Conservation (phyloP, 768 basidiomycete genomes). For the Lactarius indigo region DNA sequence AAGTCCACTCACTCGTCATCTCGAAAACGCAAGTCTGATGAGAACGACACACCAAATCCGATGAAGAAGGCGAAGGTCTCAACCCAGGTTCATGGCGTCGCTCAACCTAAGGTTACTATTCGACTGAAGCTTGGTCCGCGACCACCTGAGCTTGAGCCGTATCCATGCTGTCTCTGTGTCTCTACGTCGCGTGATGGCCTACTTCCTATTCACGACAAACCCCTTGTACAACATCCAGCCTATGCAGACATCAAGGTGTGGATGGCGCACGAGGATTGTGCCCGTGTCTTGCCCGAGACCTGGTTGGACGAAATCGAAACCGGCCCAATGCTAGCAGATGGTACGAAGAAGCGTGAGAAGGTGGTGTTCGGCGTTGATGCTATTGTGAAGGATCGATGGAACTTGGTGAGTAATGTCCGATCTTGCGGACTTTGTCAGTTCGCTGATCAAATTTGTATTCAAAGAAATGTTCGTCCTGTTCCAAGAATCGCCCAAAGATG, state of each 20-base stretch:
- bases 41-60: conserved; percentile 38
- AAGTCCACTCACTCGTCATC: conserved; percentile 24
- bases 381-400: conserved; percentile 92
- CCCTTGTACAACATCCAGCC: conserved; percentile 30
- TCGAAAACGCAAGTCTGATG: conserved; percentile 42
- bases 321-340: conserved; percentile 31
- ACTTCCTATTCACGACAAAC: conserved; percentile 66
- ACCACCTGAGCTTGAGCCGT: conserved; percentile 50
- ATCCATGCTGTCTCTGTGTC: conserved; percentile 69
- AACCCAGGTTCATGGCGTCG: conserved; percentile 22
- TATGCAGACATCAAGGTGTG: conserved; percentile 39
- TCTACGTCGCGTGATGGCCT: conserved; percentile 52
- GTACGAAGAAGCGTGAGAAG: conserved; percentile 38
- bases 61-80: conserved; percentile 49
- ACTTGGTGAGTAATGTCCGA: conserved; percentile 56
- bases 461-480: conserved; percentile 89
- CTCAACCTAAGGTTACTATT: conserved; percentile 44
- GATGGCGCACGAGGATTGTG: conserved; percentile 81
- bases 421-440: not conserved
- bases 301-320: conserved; percentile 75
- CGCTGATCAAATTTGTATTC: not conserved
- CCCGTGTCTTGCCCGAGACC: conserved; percentile 81
- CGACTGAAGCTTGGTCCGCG: conserved; percentile 67
- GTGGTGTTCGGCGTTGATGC: conserved; percentile 82
- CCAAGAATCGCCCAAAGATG: conserved; percentile 57